Evolutionary conservation across 2,329 filamentous ascomycete genomes (phyloP), one percentile per base, ranked within the genome.

Genomic region (Pestalotiopsis sp.): DNA sequence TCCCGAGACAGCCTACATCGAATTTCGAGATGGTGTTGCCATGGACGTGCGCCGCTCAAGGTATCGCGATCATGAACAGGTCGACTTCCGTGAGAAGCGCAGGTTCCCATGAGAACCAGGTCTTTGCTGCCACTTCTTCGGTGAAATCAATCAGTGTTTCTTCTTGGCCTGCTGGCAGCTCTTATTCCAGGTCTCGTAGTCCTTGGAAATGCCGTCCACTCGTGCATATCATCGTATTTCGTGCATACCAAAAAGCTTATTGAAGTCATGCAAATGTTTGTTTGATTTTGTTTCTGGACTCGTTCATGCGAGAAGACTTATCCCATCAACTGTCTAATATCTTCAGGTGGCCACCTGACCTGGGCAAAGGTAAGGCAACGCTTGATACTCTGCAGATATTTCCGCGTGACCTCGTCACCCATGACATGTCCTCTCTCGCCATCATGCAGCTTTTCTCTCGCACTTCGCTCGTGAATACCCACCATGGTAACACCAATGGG

Each of bases 401-500:
- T 99, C 73, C 96, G 88, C 66, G 96, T 99, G 59, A 92, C 91
- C 82, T 99, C 96, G 78, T 98, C 96, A 68, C 94, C 95, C 91
- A 99, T 94, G 75, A 98, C 97, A 80, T 99, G 95, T 3, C 95
- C 96, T 76, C 94, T 92, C 77, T 92, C 90, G 69, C 91, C 92
- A 79, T 96, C 90, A 78, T 98, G 95, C 69, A 99, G 84, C 82
- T 99, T 99, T 82, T 99, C 96, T 71, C 96, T 89, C 23, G 96
- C 95, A 73, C 92, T 96, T 77, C 96, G 90, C 85, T 98, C 96
- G 88, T 99, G 96, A 75, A 99, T 99, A 85, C 96, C 96, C 77
- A 99, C 96, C 96, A 98, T 99, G 80, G 96, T 99, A 52, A 99
- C 96, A 82, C 96, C 96, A 77, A 99, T 99, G 27, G 96, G 96